A percentile compares a stretch with the other conserved stretches of the same genome.
These are phyloP conservation scores for Apiotrichum montevideense DNA, from an alignment of 1,284 basidiomycete species.

Conservation along the genomic window DNA sequence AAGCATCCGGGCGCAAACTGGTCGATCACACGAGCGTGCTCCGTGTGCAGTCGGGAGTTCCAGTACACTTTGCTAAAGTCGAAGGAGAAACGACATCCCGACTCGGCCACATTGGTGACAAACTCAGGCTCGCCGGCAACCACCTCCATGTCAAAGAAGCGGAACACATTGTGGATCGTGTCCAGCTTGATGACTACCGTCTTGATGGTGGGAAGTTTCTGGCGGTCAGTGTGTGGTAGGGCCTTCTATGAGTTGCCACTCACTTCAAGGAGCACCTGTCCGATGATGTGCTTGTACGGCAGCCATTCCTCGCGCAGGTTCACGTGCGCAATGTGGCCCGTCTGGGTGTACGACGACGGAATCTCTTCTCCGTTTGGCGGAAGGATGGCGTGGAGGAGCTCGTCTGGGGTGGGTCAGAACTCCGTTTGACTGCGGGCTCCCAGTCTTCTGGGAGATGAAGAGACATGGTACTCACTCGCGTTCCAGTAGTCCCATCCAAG, in stretches of 20 bases:
- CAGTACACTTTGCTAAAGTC: conserved; percentile 96
- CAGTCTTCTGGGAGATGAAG: too few species aligned
- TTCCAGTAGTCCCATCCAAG: conserved; percentile 81
- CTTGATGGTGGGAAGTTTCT: conserved; percentile 76
- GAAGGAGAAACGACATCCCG: conserved; percentile 79
- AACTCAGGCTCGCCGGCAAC: conserved; percentile 84
- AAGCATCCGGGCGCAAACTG: conserved; percentile 64
- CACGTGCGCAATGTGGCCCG: conserved; percentile 87
- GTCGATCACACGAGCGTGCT: conserved; percentile 78
- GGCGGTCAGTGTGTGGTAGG: conserved; percentile 1
- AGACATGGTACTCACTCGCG: conserved; percentile 59
- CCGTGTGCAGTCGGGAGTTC: conserved; percentile 90
- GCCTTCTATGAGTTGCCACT: too few species aligned
- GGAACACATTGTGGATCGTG: conserved; percentile 76
- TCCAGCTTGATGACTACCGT: conserved; percentile 97
- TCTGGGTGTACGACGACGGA: conserved; percentile 79
- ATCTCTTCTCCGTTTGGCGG: conserved; percentile 69
- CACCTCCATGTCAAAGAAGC: conserved; percentile 96
- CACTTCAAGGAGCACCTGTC: conserved; percentile 84
- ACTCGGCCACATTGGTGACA: conserved; percentile 73
- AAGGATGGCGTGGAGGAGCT: conserved; percentile 71
- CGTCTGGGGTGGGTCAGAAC: too few species aligned
- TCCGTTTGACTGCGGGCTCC: too few species aligned
- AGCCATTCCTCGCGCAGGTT: conserved; percentile 87
- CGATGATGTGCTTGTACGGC: conserved; percentile 85